Evolutionary conservation across 1,284 basidiomycete genomes (phyloP).

Genomic region (Irpex lacteus): DNA sequence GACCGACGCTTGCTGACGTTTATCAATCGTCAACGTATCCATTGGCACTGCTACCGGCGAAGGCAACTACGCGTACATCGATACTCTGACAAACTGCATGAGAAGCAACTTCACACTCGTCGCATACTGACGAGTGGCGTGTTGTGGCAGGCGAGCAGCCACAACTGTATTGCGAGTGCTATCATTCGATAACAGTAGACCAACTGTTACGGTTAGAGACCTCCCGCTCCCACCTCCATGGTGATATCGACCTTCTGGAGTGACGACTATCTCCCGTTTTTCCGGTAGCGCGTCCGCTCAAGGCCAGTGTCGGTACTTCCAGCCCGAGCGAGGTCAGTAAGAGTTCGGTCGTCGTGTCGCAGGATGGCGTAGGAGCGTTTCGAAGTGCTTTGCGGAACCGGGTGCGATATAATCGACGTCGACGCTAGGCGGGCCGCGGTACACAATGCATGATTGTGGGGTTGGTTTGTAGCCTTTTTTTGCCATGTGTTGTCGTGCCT

Average conservation of each 20-base stretch:
- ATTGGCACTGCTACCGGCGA: not conserved
- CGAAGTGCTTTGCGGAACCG: not conserved
- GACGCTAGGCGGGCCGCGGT: too few species aligned
- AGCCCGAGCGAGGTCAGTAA: not conserved
- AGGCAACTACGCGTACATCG: too few species aligned
- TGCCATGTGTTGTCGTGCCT: not conserved
- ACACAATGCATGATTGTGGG: not conserved
- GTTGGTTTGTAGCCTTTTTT: not conserved
- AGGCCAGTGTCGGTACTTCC: not conserved
- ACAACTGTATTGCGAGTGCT: not conserved
- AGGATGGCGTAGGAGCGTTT: too few species aligned
- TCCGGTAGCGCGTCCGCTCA: not conserved
- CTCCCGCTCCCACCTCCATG: not conserved
- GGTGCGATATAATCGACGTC: not conserved
- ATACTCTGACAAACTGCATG: too few species aligned
- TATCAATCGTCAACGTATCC: not conserved
- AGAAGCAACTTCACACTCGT: not conserved
- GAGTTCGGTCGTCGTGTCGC: too few species aligned
- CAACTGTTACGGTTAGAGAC: not conserved
- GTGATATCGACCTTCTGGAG: not conserved
- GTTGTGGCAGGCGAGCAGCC: not conserved
- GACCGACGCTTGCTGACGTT: too few species aligned
- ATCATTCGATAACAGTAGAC: not conserved
- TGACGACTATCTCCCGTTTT: not conserved
- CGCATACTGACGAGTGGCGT: not conserved